These are phyloP conservation scores for Trametes cubensis DNA, from an alignment of 768 basidiomycete species.

Conservation along the genomic window DNA sequence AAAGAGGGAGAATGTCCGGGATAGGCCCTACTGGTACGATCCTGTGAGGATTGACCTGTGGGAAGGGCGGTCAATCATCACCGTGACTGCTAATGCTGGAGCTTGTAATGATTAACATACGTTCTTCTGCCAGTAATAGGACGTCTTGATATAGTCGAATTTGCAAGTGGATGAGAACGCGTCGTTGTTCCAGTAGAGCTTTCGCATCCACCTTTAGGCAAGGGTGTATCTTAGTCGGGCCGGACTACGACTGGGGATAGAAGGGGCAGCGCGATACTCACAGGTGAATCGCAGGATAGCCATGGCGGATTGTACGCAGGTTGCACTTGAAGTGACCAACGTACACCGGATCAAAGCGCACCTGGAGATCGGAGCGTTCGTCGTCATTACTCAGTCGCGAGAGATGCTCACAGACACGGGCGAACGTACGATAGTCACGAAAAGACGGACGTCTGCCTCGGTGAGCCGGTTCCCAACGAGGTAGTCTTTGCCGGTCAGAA, in stretches of 20 bases:
- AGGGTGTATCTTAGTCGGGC: neutral
- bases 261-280: conserved; percentile 23
- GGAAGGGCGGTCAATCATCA: neutral
- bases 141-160: conserved; percentile 85
- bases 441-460: conserved; percentile 84
- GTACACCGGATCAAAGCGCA: conserved; percentile 91
- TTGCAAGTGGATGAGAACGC: conserved; percentile 89
- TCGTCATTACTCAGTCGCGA: neutral
- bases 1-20: conserved; percentile 67
- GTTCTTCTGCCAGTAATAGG: conserved; percentile 61
- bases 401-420: neutral
- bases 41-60: neutral
- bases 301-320: conserved; percentile 77
- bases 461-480: conserved; percentile 83
- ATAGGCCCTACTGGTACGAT: conserved; percentile 47
- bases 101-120: too few relatives aligned
- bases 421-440: conserved; percentile 79
- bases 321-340: conserved; percentile 94
- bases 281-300: conserved; percentile 83
- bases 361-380: conserved; percentile 39
- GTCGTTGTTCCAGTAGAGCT: conserved; percentile 87
- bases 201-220: conserved; percentile 68
- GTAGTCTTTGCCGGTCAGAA: conserved; percentile 78
- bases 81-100: too few relatives aligned
- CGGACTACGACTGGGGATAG: neutral